These are phyloP conservation scores for Blastobotrys capitulatus DNA, from an alignment of 1,139 yeast genomes.

Conservation along the genomic window DNA sequence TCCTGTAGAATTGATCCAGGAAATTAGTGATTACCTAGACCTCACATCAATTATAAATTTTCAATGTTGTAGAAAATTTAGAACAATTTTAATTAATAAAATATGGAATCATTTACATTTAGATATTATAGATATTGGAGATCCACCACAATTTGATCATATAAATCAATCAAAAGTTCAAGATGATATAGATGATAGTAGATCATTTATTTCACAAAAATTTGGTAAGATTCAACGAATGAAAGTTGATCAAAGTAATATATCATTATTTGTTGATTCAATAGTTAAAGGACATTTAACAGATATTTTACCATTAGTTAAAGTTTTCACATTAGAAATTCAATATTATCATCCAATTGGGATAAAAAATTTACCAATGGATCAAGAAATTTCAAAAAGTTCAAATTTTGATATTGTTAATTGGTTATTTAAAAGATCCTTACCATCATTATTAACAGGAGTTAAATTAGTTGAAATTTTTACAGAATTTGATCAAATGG, in stretches of 20 bases:
- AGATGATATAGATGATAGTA: slow-evolving; percentile 3
- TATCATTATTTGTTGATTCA: background rate
- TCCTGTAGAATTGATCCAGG: slow-evolving; percentile 5
- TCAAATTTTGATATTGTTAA: slow-evolving; percentile 7
- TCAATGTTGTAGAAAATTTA: slow-evolving; percentile 4
- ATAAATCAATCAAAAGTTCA: background rate
- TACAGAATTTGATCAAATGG: background rate
- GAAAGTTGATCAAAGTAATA: slow-evolving; percentile 3
- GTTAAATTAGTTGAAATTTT: slow-evolving; percentile 4
- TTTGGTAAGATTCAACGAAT: background rate
- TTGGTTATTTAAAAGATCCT: slow-evolving; percentile 5
- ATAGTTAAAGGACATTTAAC: slow-evolving; percentile 3
- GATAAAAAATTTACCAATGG: slow-evolving; percentile 1
- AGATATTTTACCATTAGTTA: slow-evolving; percentile 1
- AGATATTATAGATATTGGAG: slow-evolving; percentile 9
- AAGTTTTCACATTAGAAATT: slow-evolving; percentile 5
- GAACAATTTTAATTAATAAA: background rate
- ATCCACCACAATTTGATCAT: slow-evolving; percentile 3
- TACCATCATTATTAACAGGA: slow-evolving; percentile 1
- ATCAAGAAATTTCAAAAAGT: background rate
- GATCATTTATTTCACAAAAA: slow-evolving; percentile 3
- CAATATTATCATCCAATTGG: slow-evolving; percentile 6
- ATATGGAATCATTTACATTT: slow-evolving; percentile 7
- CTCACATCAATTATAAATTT: background rate
- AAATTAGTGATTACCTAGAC: slow-evolving; percentile 4